A percentile compares a stretch with the other conserved stretches of the same genome.
Conservation (phyloP, 192 early-diverging fungal species). For the Oehlia diaphana region DNA sequence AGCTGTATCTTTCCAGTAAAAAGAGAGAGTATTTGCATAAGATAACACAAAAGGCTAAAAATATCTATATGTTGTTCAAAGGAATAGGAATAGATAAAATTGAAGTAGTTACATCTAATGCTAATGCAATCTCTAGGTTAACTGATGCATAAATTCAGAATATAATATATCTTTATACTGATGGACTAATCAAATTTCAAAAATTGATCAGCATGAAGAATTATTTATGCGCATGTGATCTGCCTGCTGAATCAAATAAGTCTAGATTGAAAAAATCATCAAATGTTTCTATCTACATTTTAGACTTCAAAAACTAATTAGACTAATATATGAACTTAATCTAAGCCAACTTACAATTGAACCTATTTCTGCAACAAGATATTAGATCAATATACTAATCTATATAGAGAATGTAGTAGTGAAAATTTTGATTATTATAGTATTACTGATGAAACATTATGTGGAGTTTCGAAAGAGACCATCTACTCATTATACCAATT, state of each 20-base stretch:
- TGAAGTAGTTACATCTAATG: conserved; percentile 2
- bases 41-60: conserved; percentile 18
- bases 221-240: background rate
- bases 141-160: background rate
- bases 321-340: too few species aligned
- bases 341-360: too few species aligned
- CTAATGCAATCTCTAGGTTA: conserved; percentile 16
- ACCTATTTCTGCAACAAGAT: too few species aligned
- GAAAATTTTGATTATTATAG: too few species aligned
- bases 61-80: conserved; percentile 11
- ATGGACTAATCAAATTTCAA: conserved; percentile 4
- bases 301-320: too few species aligned
- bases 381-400: too few species aligned
- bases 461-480: too few species aligned
- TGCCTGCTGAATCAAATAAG: background rate
- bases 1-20: background rate
- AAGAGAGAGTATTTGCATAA: conserved; percentile 23
- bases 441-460: too few species aligned
- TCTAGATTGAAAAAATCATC: conserved; percentile 1
- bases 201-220: conserved; percentile 6
- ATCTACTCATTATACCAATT: too few species aligned
- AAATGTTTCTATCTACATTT: background rate
- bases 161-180: too few species aligned
- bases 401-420: too few species aligned
- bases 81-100: conserved; percentile 24